These are phyloP conservation scores for Microascus cirrosus DNA, from an alignment of 2,329 filamentous ascomycete species.

Conservation along the genomic window DNA sequence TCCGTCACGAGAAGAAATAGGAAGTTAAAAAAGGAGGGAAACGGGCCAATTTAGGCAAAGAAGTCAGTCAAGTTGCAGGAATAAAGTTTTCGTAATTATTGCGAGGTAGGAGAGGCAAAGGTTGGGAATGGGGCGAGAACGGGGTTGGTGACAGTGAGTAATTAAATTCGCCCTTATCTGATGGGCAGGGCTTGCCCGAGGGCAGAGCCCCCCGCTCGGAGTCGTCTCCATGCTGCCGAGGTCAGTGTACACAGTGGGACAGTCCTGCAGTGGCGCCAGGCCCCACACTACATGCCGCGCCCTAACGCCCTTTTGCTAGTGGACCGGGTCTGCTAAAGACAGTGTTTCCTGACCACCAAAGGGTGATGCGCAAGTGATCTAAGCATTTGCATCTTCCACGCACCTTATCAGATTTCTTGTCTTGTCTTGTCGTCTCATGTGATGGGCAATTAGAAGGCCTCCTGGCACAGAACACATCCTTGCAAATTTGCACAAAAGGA, in stretches of 20 bases:
- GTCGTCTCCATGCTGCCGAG: background rate
- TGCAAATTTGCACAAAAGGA: no score
- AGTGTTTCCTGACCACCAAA: background rate
- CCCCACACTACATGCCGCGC: no score
- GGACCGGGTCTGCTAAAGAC: background rate
- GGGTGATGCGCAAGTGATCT: slow-evolving; percentile 1
- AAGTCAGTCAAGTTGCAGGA: background rate
- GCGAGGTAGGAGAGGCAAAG: background rate
- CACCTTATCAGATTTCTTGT: background rate
- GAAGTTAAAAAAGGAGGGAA: background rate
- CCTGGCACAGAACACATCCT: no score
- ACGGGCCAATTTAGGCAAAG: background rate
- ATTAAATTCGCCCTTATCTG: background rate
- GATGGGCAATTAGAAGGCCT: no score
- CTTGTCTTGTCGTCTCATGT: no score
- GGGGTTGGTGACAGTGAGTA: background rate
- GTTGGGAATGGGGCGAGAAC: background rate
- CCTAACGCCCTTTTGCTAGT: no score
- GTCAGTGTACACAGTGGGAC: background rate
- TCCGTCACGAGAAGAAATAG: background rate
- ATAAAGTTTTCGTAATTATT: background rate
- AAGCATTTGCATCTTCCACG: background rate
- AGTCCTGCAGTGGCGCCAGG: background rate
- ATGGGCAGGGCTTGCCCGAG: background rate
- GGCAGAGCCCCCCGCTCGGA: background rate